Evolutionary conservation across 352 stramenopile species (phyloP).

Genomic region (Pythium phragmiticola): DNA sequence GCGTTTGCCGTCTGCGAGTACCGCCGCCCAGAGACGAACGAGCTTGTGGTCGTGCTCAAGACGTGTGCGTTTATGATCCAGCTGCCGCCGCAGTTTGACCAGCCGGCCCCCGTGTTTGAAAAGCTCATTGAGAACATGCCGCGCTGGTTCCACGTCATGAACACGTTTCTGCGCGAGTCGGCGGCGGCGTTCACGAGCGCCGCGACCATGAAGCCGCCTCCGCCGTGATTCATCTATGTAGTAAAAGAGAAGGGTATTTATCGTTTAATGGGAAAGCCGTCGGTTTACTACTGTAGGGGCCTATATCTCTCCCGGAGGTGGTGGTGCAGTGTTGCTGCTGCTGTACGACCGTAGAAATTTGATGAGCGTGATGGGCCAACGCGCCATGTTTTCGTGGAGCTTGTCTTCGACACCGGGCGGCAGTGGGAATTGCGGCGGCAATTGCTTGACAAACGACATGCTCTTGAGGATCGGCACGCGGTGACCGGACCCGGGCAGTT

Average conservation of each 20-base stretch:
- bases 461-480: slow-evolving; percentile 25
- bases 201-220: no score
- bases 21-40: slow-evolving; percentile 8
- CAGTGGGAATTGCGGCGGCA: slow-evolving; percentile 15
- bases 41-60: slow-evolving; percentile 19
- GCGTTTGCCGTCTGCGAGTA: slow-evolving; percentile 11
- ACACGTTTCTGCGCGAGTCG: slow-evolving; percentile 18
- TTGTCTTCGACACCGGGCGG: slow-evolving; percentile 10
- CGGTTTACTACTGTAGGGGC: not conserved
- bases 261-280: not conserved
- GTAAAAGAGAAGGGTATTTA: not conserved
- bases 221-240: no score
- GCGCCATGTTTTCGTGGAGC: slow-evolving; percentile 18
- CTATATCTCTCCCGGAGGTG: not conserved
- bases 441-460: slow-evolving; percentile 15
- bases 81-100: slow-evolving; percentile 16
- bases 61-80: slow-evolving; percentile 17
- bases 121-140: slow-evolving; percentile 21
- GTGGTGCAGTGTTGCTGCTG: not conserved
- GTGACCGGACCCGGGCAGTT: not conserved
- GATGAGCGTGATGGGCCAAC: slow-evolving; percentile 12
- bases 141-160: slow-evolving; percentile 20
- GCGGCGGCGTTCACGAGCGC: not conserved
- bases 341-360: slow-evolving; percentile 16
- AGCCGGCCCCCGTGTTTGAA: slow-evolving; percentile 6